A percentile compares a stretch with the other conserved stretches of the same genome.
Evolutionary conservation across 2,329 filamentous ascomycete genomes (phyloP).

Genomic region (Hymenoscyphus fructigenus): DNA sequence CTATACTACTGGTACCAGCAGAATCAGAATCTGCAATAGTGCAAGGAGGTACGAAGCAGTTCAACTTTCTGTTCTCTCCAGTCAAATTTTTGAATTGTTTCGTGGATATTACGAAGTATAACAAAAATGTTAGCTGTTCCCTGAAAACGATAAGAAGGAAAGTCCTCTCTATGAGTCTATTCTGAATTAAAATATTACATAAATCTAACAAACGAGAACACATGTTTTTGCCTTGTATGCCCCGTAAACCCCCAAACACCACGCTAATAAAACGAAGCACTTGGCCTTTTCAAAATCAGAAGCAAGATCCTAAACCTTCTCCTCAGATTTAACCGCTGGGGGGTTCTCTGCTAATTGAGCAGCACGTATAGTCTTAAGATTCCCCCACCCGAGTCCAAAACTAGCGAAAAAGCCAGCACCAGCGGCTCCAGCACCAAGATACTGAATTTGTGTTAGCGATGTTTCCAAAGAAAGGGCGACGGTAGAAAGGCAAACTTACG

Average conservation of each 20-base stretch:
- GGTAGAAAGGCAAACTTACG: conserved; percentile 9
- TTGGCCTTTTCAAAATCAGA: background rate
- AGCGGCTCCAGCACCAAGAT: conserved; percentile 19
- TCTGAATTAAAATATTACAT: background rate
- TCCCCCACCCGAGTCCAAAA: conserved; percentile 19
- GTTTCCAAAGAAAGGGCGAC: background rate
- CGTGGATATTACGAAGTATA: too few species aligned
- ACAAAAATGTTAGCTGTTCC: too few species aligned
- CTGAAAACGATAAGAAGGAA: too few species aligned
- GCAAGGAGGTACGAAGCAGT: too few species aligned
- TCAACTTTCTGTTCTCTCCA: too few species aligned
- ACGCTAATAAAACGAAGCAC: background rate
- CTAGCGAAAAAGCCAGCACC: conserved; percentile 11
- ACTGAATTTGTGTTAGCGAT: conserved; percentile 7
- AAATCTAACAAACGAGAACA: background rate
- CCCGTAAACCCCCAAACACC: background rate
- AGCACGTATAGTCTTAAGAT: background rate
- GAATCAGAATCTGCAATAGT: too few species aligned
- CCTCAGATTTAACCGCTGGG: background rate
- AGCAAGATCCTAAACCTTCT: background rate
- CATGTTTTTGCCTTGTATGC: background rate
- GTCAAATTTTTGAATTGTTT: too few species aligned
- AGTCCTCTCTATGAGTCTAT: background rate
- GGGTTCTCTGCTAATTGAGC: background rate
- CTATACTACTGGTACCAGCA: too few species aligned